Conservation (phyloP, 2,329 filamentous ascomycete species). For the Pseudofabraea citricarpa region DNA sequence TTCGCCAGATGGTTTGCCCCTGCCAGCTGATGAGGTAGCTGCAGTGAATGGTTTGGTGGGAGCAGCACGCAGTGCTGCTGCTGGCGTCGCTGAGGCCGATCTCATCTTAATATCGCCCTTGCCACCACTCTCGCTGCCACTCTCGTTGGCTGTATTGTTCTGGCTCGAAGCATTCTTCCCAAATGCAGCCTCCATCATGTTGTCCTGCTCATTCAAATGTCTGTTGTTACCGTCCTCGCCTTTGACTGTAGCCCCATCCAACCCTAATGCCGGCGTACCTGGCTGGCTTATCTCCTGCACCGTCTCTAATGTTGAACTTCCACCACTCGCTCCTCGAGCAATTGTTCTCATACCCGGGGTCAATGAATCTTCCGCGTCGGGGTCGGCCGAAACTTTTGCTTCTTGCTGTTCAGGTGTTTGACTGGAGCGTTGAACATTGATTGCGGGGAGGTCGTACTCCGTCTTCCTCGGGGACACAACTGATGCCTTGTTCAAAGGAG, state of each 20-base stretch:
- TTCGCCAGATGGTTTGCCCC: slow-evolving; percentile 63
- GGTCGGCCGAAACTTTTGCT: slow-evolving; percentile 14
- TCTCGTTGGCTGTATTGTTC: slow-evolving; percentile 39
- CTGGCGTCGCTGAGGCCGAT: slow-evolving; percentile 31
- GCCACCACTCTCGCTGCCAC: slow-evolving; percentile 62
- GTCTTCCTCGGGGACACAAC: slow-evolving; percentile 39
- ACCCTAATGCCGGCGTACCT: slow-evolving; percentile 55
- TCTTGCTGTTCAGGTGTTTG: slow-evolving; percentile 35
- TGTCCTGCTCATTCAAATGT: slow-evolving; percentile 34
- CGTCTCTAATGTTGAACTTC: slow-evolving; percentile 69
- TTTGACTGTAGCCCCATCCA: slow-evolving; percentile 45
- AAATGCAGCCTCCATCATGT: slow-evolving; percentile 21
- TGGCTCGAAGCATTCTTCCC: not conserved
- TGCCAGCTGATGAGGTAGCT: slow-evolving; percentile 56
- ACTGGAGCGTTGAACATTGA: slow-evolving; percentile 43
- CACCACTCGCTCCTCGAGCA: slow-evolving; percentile 53
- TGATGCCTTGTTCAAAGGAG: slow-evolving; percentile 50
- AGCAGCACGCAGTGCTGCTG: slow-evolving; percentile 44
- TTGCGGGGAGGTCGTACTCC: slow-evolving; percentile 46
- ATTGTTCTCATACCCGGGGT: slow-evolving; percentile 51
- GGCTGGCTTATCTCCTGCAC: slow-evolving; percentile 85
- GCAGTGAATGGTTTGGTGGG: slow-evolving; percentile 59
- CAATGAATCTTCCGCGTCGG: slow-evolving; percentile 23
- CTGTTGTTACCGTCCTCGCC: slow-evolving; percentile 40
- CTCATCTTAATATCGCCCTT: slow-evolving; percentile 39